Evolutionary conservation across 371 early-diverging fungal genomes (phyloP).

Genomic region (Rhizopus arrhizus): DNA sequence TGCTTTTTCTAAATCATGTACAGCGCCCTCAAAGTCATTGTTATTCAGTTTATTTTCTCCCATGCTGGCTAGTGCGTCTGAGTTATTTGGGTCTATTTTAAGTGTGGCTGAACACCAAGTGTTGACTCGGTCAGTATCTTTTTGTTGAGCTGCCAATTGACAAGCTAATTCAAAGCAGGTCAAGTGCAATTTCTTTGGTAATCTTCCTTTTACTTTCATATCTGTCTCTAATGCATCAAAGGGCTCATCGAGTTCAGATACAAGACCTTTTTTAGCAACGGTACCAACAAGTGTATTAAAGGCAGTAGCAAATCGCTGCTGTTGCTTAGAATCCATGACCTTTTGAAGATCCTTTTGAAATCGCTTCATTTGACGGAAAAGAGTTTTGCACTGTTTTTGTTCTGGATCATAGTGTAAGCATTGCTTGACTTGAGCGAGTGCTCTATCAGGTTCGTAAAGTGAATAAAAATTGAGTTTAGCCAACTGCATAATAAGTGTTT

Average conservation of each 20-base stretch:
- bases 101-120: constrained; percentile 65
- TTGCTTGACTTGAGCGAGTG: constrained; percentile 74
- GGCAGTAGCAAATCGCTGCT: constrained; percentile 67
- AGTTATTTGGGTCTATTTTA: constrained; percentile 63
- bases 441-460: constrained; percentile 69
- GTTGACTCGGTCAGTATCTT: constrained; percentile 46
- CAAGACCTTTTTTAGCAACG: constrained; percentile 47
- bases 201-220: constrained; percentile 28
- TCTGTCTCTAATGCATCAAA: constrained; percentile 34
- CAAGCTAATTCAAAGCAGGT: constrained; percentile 66
- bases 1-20: constrained; percentile 71
- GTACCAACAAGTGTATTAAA: constrained; percentile 63
- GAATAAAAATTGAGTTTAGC: constrained; percentile 77
- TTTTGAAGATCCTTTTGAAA: constrained; percentile 74
- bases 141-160: constrained; percentile 55
- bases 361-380: constrained; percentile 74
- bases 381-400: constrained; percentile 77
- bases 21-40: constrained; percentile 78
- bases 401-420: constrained; percentile 92
- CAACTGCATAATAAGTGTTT: constrained; percentile 61
- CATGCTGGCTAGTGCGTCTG: constrained; percentile 68
- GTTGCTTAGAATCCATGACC: constrained; percentile 57
- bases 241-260: constrained; percentile 54
- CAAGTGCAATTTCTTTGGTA: constrained; percentile 57
- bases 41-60: constrained; percentile 70